Conservation (phyloP, 2,329 filamentous ascomycete species). For the Fusarium sp. region DNA sequence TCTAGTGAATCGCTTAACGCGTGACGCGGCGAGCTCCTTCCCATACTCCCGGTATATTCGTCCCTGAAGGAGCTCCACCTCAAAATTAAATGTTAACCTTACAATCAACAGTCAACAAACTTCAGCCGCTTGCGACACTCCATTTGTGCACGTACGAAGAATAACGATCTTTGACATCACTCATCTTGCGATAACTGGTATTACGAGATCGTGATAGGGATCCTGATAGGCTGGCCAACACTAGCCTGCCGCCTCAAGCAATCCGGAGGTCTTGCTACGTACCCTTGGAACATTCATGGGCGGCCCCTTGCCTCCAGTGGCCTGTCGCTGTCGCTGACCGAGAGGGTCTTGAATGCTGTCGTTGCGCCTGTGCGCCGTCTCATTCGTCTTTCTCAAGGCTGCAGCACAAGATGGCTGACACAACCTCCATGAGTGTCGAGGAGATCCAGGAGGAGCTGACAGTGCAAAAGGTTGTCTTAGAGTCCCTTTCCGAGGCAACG, state of each 20-base stretch:
- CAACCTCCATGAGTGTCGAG: conserved; percentile 34
- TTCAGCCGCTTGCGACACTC: neutral
- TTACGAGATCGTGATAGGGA: neutral
- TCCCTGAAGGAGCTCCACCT: neutral
- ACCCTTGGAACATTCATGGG: conserved; percentile 15
- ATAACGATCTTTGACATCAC: neutral
- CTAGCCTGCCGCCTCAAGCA: neutral
- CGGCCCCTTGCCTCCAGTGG: conserved; percentile 19
- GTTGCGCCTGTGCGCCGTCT: conserved; percentile 24
- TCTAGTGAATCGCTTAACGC: conserved; percentile 14
- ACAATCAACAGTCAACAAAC: neutral
- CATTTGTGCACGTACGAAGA: neutral
- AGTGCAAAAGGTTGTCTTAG: conserved; percentile 54
- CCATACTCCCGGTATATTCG: conserved; percentile 17
- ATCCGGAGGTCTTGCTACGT: neutral
- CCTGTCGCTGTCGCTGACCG: conserved; percentile 20
- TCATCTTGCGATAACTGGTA: neutral
- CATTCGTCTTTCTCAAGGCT: conserved; percentile 15
- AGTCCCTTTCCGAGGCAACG: conserved; percentile 48
- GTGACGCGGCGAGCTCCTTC: conserved; percentile 35
- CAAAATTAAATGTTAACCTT: neutral
- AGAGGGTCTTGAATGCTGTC: conserved; percentile 24
- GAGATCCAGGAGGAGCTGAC: conserved; percentile 53
- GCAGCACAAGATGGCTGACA: conserved; percentile 23
- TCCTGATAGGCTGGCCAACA: neutral